phyloP scores from a whole-genome alignment of 345 rosid species.

The Streptanthus diversifolius region DNA sequence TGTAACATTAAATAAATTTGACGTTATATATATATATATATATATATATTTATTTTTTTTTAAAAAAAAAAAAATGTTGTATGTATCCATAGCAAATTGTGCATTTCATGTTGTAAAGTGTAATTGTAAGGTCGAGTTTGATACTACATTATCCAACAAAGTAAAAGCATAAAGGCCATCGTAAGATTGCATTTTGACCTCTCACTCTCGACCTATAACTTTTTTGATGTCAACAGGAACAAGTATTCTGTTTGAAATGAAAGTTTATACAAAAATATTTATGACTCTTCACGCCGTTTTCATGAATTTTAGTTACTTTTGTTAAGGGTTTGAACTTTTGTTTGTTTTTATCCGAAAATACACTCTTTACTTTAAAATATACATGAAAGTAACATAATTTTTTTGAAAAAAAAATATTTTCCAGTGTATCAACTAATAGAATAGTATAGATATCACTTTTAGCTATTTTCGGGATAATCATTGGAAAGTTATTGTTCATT shows the following conservation, averaged over 20 bases:
- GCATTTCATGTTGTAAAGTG: neutral
- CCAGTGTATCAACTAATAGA: no score
- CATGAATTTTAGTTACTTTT: no score
- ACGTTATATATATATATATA: neutral
- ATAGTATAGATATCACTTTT: no score
- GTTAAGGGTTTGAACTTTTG: neutral
- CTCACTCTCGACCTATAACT: neutral
- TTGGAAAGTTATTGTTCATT: no score
- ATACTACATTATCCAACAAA: neutral
- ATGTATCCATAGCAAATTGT: neutral
- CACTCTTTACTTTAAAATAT: neutral
- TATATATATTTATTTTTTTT: neutral
- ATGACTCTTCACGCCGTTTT: constrained; percentile 18
- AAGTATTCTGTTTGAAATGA: neutral
- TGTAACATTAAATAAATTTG: neutral
- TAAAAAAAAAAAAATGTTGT: neutral
- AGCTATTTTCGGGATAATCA: no score
- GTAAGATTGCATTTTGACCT: neutral
- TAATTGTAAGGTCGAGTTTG: neutral
- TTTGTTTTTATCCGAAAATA: neutral
- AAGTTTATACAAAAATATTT: neutral
- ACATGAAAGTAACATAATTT: constrained; percentile 7
- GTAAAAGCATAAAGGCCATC: neutral
- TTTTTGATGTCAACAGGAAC: constrained; percentile 15
- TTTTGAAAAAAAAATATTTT: no score